These are phyloP conservation scores for Blastobotrys attinorum DNA, from an alignment of 805 yeast genomes.

Conservation along the genomic window DNA sequence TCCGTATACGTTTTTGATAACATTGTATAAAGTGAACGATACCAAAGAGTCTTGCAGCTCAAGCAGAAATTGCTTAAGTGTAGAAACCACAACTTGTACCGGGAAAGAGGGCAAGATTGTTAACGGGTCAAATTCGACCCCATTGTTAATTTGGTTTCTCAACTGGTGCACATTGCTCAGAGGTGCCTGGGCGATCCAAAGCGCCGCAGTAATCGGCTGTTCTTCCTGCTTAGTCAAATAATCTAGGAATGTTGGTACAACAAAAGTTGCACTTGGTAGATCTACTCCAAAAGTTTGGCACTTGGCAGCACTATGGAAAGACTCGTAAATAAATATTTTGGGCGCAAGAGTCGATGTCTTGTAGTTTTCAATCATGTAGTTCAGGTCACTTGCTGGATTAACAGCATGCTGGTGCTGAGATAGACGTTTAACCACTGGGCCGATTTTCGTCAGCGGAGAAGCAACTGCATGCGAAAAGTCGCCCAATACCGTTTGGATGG, in stretches of 20 bases:
- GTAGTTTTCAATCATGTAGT: slow-evolving; percentile 49
- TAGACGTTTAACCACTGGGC: slow-evolving; percentile 8
- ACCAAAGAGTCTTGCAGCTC: slow-evolving; percentile 72
- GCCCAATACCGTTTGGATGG: slow-evolving; percentile 54
- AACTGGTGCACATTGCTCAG: slow-evolving; percentile 50
- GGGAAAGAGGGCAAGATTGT: slow-evolving; percentile 37
- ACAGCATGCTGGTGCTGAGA: slow-evolving; percentile 38
- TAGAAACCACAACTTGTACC: slow-evolving; percentile 45
- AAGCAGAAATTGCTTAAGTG: slow-evolving; percentile 55
- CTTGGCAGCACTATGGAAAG: slow-evolving; percentile 48
- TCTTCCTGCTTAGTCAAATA: slow-evolving; percentile 32
- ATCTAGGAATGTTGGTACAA: slow-evolving; percentile 51
- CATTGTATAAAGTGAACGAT: slow-evolving; percentile 53
- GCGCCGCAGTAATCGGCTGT: slow-evolving; percentile 40
- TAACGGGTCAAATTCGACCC: slow-evolving; percentile 23
- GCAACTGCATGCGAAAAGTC: slow-evolving; percentile 54
- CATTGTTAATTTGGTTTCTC: slow-evolving; percentile 35
- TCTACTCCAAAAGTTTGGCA: slow-evolving; percentile 78
- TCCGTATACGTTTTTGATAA: slow-evolving; percentile 49
- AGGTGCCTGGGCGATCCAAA: slow-evolving; percentile 44
- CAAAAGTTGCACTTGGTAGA: slow-evolving; percentile 53
- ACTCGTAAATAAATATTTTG: slow-evolving; percentile 59
- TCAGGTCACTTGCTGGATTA: slow-evolving; percentile 55
- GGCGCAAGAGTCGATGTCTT: slow-evolving; percentile 71
- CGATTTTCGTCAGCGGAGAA: slow-evolving; percentile 26